Base-by-base conservation (phyloP, 306 rosid species). In the Begonia fuchsioides region DNA sequence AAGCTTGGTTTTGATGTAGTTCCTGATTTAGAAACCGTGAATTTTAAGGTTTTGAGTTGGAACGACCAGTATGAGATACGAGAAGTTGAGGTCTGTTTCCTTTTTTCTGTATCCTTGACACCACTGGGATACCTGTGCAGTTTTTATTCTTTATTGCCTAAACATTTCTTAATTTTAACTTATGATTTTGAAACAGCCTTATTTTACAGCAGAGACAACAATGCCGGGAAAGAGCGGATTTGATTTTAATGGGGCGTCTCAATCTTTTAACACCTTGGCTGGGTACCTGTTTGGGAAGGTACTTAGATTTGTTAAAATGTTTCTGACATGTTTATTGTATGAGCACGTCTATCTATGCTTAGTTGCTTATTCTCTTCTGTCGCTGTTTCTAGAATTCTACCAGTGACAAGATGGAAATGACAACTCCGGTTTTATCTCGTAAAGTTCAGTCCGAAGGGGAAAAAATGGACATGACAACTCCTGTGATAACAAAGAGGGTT, bases 221-320 rank as follows among this genome's bases (percentile, higher is more conserved):
- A 90, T 90, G 92, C 93, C 93, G 4, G 95, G 97, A 69, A 84
- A 68, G 57, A 68, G 64, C 56, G 97, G 95, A 52, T 81, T 84
- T 63, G 85, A 84, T 69, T 84, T 84, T 64, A 57, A 54, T 11
- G 82, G 97, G 17, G 70, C 87, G 38, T 84, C 95, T 44, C 77
- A 41, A 44, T 84, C 97, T 62, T 90, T 90, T 60, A 90, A 90
- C 71, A 79, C 71, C 63, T 70, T 81, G 58, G 95, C 97, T 2
- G 95, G 44, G 59, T 90, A 84, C 78, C 95, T 84, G 60, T 90
- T 90, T 52, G 97, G 97, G 69, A 81, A 90, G 95, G 97, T 90
- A 74, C 61, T 74, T 44, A 39, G 51, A 62, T 53, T 45, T 38
- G 17, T 15, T 13, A 16, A 46, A 50, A 16, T 38, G 39, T 10